Conservation (phyloP, 306 rosid species). For the Vachellia pachyceras region DNA sequence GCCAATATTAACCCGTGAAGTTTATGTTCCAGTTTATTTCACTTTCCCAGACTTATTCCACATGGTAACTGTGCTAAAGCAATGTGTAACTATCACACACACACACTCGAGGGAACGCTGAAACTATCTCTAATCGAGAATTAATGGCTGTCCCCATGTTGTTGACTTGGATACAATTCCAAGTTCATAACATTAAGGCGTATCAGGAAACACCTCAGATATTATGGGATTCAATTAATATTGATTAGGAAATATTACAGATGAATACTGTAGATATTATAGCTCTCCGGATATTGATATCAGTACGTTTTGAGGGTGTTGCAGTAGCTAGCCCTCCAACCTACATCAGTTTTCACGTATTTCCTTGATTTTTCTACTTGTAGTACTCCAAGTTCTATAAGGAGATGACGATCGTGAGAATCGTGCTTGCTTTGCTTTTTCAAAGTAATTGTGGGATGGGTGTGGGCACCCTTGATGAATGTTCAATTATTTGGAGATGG, state of each 20-base stretch:
- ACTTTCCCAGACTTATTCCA: too few relatives aligned
- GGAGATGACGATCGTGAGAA: not conserved
- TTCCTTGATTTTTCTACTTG: not conserved
- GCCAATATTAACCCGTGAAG: not conserved
- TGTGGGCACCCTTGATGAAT: not conserved
- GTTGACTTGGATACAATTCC: not conserved
- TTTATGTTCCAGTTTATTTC: not conserved
- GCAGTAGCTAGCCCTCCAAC: not conserved
- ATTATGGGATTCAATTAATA: too few relatives aligned
- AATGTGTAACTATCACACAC: not conserved
- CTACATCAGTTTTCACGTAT: not conserved
- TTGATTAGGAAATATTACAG: too few relatives aligned
- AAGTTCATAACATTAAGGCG: not conserved
- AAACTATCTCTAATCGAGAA: not conserved
- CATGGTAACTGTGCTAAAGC: not conserved
- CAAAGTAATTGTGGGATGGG: not conserved
- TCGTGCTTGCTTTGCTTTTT: not conserved
- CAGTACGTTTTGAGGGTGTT: not conserved
- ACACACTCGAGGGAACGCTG: not conserved
- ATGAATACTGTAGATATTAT: too few relatives aligned
- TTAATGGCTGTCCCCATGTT: not conserved
- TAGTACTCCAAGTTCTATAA: not conserved
- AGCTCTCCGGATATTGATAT: too few relatives aligned
- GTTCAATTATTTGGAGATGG: slow-evolving; percentile 1
- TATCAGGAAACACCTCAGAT: too few relatives aligned